Percentiles rank a stretch among this genome's conserved stretches.
phyloP scores from a whole-genome alignment of 495 filamentous ascomycete species.

The Rostrohypoxylon terebratum region DNA sequence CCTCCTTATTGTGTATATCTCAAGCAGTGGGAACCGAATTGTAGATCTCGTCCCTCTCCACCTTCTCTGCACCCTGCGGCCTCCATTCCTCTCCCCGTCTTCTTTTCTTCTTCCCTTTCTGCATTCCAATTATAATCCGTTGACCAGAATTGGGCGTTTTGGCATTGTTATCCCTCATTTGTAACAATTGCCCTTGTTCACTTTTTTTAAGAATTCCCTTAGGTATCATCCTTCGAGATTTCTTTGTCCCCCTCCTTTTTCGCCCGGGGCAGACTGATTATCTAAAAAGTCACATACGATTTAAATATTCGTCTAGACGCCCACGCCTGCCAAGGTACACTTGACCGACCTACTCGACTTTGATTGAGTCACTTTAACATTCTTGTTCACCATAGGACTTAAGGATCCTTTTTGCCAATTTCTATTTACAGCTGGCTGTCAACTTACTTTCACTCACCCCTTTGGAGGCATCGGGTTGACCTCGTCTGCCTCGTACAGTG shows the following conservation, averaged over 20 bases:
- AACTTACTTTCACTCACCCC: conserved; percentile 31
- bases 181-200: conserved; percentile 25
- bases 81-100: conserved; percentile 35
- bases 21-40: conserved; percentile 24
- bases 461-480: conserved; percentile 43
- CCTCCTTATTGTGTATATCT: conserved; percentile 36
- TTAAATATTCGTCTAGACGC: conserved; percentile 27
- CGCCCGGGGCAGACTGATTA: conserved; percentile 1
- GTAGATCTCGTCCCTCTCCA: not conserved
- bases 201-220: conserved; percentile 22
- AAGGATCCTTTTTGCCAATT: conserved; percentile 5
- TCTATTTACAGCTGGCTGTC: conserved; percentile 47
- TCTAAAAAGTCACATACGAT: not conserved
- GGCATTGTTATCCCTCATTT: conserved; percentile 35
- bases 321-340: conserved; percentile 5
- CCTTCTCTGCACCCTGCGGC: not conserved
- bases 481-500: conserved; percentile 31
- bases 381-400: conserved; percentile 13
- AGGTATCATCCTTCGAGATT: conserved; percentile 30
- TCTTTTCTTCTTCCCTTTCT: conserved; percentile 21
- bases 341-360: conserved; percentile 13
- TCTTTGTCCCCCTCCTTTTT: conserved; percentile 26
- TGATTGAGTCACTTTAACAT: conserved; percentile 3
- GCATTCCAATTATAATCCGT: conserved; percentile 13
- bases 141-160: conserved; percentile 13